Evolutionary conservation across 2,329 filamentous ascomycete species (phyloP), one percentile per base, ranked within the genome.

Genomic region (Penicillium sp.): DNA sequence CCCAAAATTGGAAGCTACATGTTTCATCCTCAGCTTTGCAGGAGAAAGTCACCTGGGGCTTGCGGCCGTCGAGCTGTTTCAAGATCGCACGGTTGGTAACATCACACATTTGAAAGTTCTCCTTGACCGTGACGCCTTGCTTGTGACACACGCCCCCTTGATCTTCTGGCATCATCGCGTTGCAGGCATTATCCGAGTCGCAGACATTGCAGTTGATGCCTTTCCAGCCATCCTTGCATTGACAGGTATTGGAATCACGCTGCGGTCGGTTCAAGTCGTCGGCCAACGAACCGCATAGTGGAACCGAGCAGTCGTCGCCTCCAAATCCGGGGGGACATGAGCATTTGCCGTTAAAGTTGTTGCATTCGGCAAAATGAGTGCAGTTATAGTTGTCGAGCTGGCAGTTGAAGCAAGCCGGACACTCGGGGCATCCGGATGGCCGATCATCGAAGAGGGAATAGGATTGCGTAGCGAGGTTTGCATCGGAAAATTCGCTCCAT

Each of bases 161-260:
- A 4, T 84, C 84, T 15, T 88, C 86, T 4, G 91, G 90, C 87
- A 96, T 96, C 75, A 99, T 80, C 34, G 90, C 87, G 72, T 94
- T 86, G 70, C 94, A 99, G 16, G 90, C 92, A 65, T 88, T 80
- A 72, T 97, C 83, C 4, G 87, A 86, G 59, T 88, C 87, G 76
- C 94, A 99, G 55, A 99, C 91, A 69, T 94, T 99, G 84, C 94
- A 99, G 80, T 99, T 99, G 78, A 99, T 93, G 62, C 94, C 94
- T 40, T 85, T 85, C 94, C 94, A 99, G 55, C 94, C 94, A 38
- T 96, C 90, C 70, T 92, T 89, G 75, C 94, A 99, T 41, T 91
- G 79, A 77, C 94, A 99, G 40, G 81, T 79, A 57, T 86, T 82
- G 61, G 85, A 86, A 51, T 85, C 79, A 70, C 94, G 85, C 71